Base-by-base conservation (phyloP, 768 basidiomycete species). In the Tylopilus plumbeoviolaceoides region DNA sequence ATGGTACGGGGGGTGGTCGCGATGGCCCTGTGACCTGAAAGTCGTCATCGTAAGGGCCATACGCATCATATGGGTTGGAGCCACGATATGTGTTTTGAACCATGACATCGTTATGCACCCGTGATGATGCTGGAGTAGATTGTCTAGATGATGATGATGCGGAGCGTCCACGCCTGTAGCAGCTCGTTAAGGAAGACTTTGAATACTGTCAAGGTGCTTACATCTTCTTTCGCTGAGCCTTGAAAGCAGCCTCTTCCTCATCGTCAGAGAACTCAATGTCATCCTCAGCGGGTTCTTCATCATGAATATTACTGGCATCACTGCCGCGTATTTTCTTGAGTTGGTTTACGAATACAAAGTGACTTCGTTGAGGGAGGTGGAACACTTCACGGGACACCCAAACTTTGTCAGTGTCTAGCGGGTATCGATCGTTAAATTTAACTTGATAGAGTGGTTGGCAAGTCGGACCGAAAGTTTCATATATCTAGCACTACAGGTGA, bases 201-300 rank as follows among this genome's bases (percentile, higher is more conserved):
- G 5, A 44, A 30, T 12, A 57, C 47, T 30, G 31, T 31, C 54
- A 59, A 27, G 18, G 25, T 54, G 64, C 79, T 46, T 56, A 86
- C 86, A 76, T 83, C 59, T 76, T 75, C 62, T 86, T 89, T 43
- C 79, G 62, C 45, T 73, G 73, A 46, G 73, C 74, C 71, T 80
- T 89, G 64, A 85, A 79, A 27, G 82, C 84, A 17, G 83, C 82
- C 68, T 98, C 95, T 50, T 85, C 79, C 67, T 98, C 95, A 59
- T 98, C 95, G 59, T 98, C 95, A 4, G 90, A 93, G 70, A 95
- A 98, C 65, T 98, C 95, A 28, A 91, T 63, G 64, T 98, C 95
- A 50, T 91, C 82, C 18, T 91, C 93, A 2, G 76, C 89, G 3
- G 91, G 86, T 66, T 98, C 95, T 70, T 98, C 95, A 64, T 98